phyloP scores from a whole-genome alignment of 2,329 filamentous ascomycete species.

The Botrytis galanthina region DNA sequence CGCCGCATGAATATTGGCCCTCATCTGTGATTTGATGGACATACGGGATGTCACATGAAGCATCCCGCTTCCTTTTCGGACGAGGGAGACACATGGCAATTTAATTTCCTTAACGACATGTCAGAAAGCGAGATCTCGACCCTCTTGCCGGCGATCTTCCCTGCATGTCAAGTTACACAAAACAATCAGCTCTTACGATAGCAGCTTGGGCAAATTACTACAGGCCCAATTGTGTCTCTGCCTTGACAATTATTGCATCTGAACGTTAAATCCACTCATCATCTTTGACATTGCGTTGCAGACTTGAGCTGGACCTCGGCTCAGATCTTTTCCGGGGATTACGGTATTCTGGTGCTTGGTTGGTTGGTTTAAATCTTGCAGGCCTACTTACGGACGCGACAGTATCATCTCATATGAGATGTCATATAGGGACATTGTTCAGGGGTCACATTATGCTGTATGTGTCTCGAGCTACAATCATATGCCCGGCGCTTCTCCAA shows the following conservation, averaged over 20 bases:
- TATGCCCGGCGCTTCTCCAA: slow-evolving; percentile 16
- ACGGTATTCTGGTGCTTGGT: background rate
- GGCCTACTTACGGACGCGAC: slow-evolving; percentile 13
- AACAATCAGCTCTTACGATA: slow-evolving; percentile 8
- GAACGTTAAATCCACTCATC: background rate
- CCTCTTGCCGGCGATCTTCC: slow-evolving; percentile 9
- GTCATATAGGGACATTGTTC: background rate
- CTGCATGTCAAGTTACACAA: slow-evolving; percentile 19
- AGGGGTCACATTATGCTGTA: slow-evolving; percentile 13
- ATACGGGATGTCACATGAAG: background rate
- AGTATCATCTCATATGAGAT: slow-evolving; percentile 20
- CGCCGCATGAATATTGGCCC: background rate
- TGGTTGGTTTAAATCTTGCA: background rate
- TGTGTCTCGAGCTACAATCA: background rate
- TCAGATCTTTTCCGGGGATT: background rate
- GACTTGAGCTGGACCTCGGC: background rate
- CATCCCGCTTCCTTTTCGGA: background rate
- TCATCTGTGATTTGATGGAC: background rate
- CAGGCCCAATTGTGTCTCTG: background rate
- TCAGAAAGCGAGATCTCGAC: slow-evolving; percentile 20
- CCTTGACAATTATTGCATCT: background rate
- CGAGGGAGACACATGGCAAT: slow-evolving; percentile 4
- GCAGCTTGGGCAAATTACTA: slow-evolving; percentile 2
- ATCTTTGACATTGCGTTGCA: background rate
- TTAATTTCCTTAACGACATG: slow-evolving; percentile 11